Percentiles rank a stretch among this genome's conserved stretches.
These are phyloP conservation scores for Warburgia ugandensis DNA, from an alignment of 164 flowering plant species.

Conservation along the genomic window DNA sequence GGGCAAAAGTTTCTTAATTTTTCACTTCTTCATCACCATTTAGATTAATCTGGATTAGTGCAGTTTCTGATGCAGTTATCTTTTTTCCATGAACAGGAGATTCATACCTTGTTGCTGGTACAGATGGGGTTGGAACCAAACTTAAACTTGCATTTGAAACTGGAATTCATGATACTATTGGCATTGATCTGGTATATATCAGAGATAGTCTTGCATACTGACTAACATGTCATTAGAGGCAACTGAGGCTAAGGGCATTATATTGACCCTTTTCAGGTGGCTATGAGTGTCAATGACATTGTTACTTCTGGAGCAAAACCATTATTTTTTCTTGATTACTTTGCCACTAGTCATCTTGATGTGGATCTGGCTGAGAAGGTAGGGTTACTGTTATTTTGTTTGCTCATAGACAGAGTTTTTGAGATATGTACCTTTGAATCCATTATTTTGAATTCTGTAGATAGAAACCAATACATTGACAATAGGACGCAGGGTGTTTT, in stretches of 20 bases:
- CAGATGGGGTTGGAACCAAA: conserved; percentile 99
- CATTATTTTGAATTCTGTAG: too few relatives aligned
- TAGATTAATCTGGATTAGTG: too few relatives aligned
- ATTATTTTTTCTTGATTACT: conserved; percentile 91
- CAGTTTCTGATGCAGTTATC: conserved; percentile 3
- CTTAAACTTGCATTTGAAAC: conserved; percentile 97
- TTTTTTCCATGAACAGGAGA: conserved; percentile 51
- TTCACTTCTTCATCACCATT: too few relatives aligned
- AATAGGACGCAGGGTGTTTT: too few relatives aligned
- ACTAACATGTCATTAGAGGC: background rate
- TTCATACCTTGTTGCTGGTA: conserved; percentile 95
- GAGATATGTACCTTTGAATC: background rate
- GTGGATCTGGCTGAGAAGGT: conserved; percentile 99
- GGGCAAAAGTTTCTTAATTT: background rate
- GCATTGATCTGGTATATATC: conserved; percentile 79
- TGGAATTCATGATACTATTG: conserved; percentile 92
- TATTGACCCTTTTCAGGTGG: conserved; percentile 51
- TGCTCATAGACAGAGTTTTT: background rate
- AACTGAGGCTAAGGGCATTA: too few relatives aligned
- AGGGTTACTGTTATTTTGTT: background rate
- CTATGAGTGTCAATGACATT: conserved; percentile 98
- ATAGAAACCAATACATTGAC: too few relatives aligned
- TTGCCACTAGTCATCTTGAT: conserved; percentile 91
- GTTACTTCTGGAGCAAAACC: conserved; percentile 98
- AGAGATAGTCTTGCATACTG: conserved; percentile 1